phyloP scores from a whole-genome alignment of 257 asterid genomes.

The Ajuga chamaepitys region DNA sequence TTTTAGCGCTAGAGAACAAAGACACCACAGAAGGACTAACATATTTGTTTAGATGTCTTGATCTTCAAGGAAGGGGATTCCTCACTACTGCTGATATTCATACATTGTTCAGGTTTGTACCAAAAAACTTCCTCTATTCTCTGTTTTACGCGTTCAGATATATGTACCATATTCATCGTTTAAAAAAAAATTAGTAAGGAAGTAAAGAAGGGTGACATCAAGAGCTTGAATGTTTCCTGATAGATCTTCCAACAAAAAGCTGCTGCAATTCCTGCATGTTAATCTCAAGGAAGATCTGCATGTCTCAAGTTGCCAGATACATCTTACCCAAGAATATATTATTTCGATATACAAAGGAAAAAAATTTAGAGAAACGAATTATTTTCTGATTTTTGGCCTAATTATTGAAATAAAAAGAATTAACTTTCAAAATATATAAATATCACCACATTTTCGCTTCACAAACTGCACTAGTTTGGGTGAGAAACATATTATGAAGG shows the following conservation, averaged over 20 bases:
- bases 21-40: conserved; percentile 94
- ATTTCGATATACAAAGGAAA: background rate
- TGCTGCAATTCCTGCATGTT: conserved; percentile 67
- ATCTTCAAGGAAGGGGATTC: conserved; percentile 87
- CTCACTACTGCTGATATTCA: conserved; percentile 93
- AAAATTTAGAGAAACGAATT: too few relatives aligned
- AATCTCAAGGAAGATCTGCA: conserved; percentile 41
- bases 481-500: background rate
- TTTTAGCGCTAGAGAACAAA: conserved; percentile 90
- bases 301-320: conserved; percentile 63
- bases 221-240: conserved; percentile 44
- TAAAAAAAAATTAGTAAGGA: conserved; percentile 22
- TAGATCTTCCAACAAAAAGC: conserved; percentile 44
- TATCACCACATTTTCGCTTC: background rate
- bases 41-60: conserved; percentile 88
- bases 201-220: conserved; percentile 50
- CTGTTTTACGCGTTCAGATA: background rate
- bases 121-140: background rate
- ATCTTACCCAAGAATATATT: background rate
- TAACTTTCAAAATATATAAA: background rate
- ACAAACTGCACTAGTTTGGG: background rate
- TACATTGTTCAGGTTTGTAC: conserved; percentile 75
- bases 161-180: background rate
- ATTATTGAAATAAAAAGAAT: too few relatives aligned
- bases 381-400: too few relatives aligned